Base-by-base conservation (phyloP, 371 early-diverging fungal genomes). In the Phascolomyces articulosus region DNA sequence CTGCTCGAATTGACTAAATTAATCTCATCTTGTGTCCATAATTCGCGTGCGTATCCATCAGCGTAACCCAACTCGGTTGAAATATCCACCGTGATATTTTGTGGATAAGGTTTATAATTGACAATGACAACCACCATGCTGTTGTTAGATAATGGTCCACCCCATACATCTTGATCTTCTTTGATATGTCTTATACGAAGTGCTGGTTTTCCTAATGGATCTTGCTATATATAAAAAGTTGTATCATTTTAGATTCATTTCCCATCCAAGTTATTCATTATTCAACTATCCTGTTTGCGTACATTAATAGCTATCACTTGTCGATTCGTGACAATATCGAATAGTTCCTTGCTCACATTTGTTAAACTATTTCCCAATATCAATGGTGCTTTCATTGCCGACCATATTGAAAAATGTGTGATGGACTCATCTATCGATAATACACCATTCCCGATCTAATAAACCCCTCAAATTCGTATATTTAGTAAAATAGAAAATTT, bases 391-490 rank as follows among this genome's bases (percentile, higher is more conserved):
- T 83, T 83, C 66, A 79, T 66, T 7, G 72, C 77, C 2, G 75
- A 71, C 81, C 84, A 83, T 4, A 74, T 48, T 9, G 72, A 64
- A 51, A 81, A 81, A 55, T 83, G 84, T 21, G 78, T 64, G 15
- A 67, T 67, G 47, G 78, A 75, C 58, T 83, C 79, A 9, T 60
- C 67, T 18, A 44, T 10, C 3, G 71, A 68, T 64, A 83, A 73
- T 41, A 63, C 67, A 8, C 78, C 79, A 62, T 81, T 81, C 20
- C 84, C 84, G 11, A 81, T 63, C 64, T 68, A 48, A 20, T 24
- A 27, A 4, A 20, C 20, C 54, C 44, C 44, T 13, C 38, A 53
- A 34, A 2, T 34, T 23, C 38, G 18, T 11, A 24, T 31, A 34
- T 51, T 51, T 51, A 51, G 51, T n/a, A 51, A 24, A 47, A 47